A percentile compares a stretch with the other conserved stretches of the same genome.
These are phyloP conservation scores for Baorangia bicolor DNA, from an alignment of 768 basidiomycete genomes.

Conservation along the genomic window DNA sequence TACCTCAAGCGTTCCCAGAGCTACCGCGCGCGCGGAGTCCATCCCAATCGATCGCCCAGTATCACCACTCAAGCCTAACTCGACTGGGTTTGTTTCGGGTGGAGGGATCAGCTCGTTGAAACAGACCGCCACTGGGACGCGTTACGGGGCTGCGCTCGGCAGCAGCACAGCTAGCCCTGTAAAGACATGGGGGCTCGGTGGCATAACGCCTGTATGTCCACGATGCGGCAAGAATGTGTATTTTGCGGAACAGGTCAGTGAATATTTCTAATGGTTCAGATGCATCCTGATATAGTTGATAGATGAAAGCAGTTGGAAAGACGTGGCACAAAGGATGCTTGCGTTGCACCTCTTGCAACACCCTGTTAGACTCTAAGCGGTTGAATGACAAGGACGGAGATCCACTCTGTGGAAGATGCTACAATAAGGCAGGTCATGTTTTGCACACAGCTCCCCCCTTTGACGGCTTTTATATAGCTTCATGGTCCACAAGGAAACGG, in stretches of 20 bases:
- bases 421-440: slow-evolving; percentile 51
- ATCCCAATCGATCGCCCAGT: slow-evolving; percentile 19
- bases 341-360: slow-evolving; percentile 71
- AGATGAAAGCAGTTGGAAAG: slow-evolving; percentile 82
- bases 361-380: slow-evolving; percentile 66
- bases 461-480: slow-evolving; percentile 42
- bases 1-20: slow-evolving; percentile 3
- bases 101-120: slow-evolving; percentile 31
- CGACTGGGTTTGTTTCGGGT: slow-evolving; percentile 19
- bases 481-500: slow-evolving; percentile 74
- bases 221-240: slow-evolving; percentile 76
- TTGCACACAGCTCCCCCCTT: background rate
- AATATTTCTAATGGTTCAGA: background rate
- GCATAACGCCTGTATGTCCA: slow-evolving; percentile 61
- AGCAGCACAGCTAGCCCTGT: slow-evolving; percentile 42
- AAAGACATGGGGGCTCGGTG: slow-evolving; percentile 49
- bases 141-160: slow-evolving; percentile 59
- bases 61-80: slow-evolving; percentile 24
- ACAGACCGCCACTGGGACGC: slow-evolving; percentile 57
- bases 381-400: slow-evolving; percentile 75
- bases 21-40: background rate
- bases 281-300: slow-evolving; percentile 6
- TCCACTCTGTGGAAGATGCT: slow-evolving; percentile 70
- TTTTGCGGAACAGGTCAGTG: slow-evolving; percentile 75
- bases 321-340: slow-evolving; percentile 78